Conservation (phyloP, 208 protist species). For the Acanthamoeba healyi region DNA sequence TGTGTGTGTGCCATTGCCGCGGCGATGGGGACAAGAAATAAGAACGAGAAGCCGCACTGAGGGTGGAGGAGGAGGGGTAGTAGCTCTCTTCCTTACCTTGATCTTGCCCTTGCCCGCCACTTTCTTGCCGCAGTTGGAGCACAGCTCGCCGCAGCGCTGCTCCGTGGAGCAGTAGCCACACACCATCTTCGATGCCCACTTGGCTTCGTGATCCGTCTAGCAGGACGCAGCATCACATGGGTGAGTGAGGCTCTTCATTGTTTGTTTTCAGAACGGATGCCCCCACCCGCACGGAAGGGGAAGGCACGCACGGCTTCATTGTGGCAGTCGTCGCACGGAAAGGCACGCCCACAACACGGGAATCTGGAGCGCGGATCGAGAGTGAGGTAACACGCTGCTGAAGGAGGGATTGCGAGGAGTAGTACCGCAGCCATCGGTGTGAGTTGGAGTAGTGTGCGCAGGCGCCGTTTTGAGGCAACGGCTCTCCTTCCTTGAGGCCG, state of each 20-base stretch:
- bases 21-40: background rate
- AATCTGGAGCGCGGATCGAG: background rate
- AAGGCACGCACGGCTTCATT: background rate
- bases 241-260: no score
- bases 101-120: slow-evolving; percentile 17
- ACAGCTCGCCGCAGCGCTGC: background rate
- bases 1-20: no score
- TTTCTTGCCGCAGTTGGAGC: background rate
- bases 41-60: no score
- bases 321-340: slow-evolving; percentile 53
- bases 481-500: background rate
- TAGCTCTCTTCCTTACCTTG: background rate
- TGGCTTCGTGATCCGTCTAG: background rate
- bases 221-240: background rate
- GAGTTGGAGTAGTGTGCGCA: slow-evolving; percentile 3
- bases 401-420: background rate
- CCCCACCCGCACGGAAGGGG: no score
- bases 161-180: slow-evolving; percentile 24
- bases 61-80: background rate
- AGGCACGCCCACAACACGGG: slow-evolving; percentile 23
- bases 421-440: background rate
- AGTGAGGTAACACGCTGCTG: background rate
- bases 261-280: background rate
- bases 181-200: slow-evolving; percentile 19
- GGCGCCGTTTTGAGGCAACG: background rate